Base-by-base conservation (phyloP, 139 green algal genomes). In the Astrephomene gubernaculifera region DNA sequence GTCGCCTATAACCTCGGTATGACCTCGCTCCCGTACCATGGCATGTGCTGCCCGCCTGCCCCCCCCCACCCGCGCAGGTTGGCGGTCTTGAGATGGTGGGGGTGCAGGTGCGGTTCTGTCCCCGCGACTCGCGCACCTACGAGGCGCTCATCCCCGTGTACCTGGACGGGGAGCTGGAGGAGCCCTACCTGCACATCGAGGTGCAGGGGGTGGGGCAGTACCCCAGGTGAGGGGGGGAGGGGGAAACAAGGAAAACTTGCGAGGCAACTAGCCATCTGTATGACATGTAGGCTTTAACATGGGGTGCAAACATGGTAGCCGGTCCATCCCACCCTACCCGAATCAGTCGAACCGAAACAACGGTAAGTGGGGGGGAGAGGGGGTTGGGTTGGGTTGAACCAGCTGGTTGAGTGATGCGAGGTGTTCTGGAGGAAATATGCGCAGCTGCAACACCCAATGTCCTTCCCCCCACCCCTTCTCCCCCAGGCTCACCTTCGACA, bases 401-500 rank as follows among this genome's bases (percentile, higher is more conserved):
- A 33, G 31, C 2, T 4, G 61, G 61, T 2, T 65, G 5, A n/a
- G n/a, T n/a, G n/a, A n/a, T n/a, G n/a, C n/a, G n/a, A n/a, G n/a
- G n/a, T n/a, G n/a, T n/a, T n/a, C n/a, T n/a, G n/a, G n/a, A n/a
- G n/a, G n/a, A n/a, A n/a, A n/a, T n/a, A n/a, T n/a, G n/a, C n/a
- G n/a, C n/a, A n/a, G n/a, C n/a, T n/a, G n/a, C 49, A 12, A 57
- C 49, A 57, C 17, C 49, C 49, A 12, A 17, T 57, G 49, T 17
- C 49, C 49, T 17, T 17, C 49, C 49, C n/a, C 57, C 70, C 90
- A 90, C 21, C 86, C 35, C 65, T 10, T 49, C 36, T 4, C 70
- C 31, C 22, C 17, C 75, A 82, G 87, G 49, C 88, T 96, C n/a
- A 86, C 82, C 1, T 96, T 96, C 86, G 90, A 92, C 78, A 52